Conservation (phyloP, 2,329 filamentous ascomycete species). For the Apiospora marii region DNA sequence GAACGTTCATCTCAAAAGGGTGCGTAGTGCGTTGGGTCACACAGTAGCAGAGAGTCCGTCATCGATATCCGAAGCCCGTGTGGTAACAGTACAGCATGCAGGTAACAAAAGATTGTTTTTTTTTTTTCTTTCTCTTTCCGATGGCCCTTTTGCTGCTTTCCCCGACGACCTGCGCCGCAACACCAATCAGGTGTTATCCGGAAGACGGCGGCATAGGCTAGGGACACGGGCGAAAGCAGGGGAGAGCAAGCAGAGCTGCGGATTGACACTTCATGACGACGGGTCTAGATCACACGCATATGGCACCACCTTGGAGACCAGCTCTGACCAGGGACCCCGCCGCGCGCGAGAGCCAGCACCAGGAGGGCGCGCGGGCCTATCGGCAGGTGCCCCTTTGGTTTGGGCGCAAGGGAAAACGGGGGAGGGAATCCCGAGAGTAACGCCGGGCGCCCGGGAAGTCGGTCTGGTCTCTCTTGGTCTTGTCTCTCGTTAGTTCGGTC, state of each 20-base stretch:
- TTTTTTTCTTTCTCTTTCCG: neutral
- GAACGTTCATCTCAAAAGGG: neutral
- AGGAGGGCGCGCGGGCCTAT: neutral
- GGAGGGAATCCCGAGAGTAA: slow-evolving; percentile 13
- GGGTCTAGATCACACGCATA: slow-evolving; percentile 19
- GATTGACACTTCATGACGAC: slow-evolving; percentile 6
- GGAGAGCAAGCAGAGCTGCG: neutral
- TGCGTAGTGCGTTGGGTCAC: neutral
- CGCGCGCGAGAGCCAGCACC: neutral
- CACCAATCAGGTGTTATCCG: neutral
- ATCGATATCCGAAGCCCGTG: neutral
- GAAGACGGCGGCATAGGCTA: slow-evolving; percentile 13
- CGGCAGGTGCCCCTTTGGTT: neutral
- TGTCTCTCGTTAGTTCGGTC: neutral
- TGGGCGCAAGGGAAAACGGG: neutral
- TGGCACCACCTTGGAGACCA: slow-evolving; percentile 6
- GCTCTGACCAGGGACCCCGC: slow-evolving; percentile 4
- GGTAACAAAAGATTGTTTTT: neutral
- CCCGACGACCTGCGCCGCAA: neutral
- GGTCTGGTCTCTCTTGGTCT: neutral
- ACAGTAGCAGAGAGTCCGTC: neutral
- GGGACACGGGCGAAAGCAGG: neutral
- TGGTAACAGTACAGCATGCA: slow-evolving; percentile 4
- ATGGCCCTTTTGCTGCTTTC: neutral
- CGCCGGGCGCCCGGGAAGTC: slow-evolving; percentile 17